These are phyloP conservation scores for Galerina sulciceps DNA, from an alignment of 768 basidiomycete species.

Conservation along the genomic window DNA sequence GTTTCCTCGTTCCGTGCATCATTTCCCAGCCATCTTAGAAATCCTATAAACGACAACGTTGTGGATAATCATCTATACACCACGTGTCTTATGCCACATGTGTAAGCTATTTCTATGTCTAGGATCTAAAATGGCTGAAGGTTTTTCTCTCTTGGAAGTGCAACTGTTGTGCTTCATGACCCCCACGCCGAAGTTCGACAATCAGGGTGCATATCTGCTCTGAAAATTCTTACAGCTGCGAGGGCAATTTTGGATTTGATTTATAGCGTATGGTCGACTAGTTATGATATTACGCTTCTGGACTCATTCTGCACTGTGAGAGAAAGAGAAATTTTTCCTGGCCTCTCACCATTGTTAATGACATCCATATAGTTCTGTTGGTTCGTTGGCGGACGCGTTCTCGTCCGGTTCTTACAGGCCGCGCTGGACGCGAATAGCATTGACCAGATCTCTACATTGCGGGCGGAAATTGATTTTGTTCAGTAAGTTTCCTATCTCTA, in stretches of 20 bases:
- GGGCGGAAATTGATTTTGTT: slow-evolving; percentile 70
- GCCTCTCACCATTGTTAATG: neutral
- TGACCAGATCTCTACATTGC: slow-evolving; percentile 62
- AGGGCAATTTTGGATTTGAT: slow-evolving; percentile 70
- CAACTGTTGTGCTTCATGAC: slow-evolving; percentile 74
- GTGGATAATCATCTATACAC: slow-evolving; percentile 65
- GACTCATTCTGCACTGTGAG: slow-evolving; percentile 74
- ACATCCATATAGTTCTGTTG: slow-evolving; percentile 56
- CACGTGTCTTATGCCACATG: slow-evolving; percentile 46
- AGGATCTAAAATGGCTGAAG: neutral
- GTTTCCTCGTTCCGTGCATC: slow-evolving; percentile 61
- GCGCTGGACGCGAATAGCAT: slow-evolving; percentile 59
- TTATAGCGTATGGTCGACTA: slow-evolving; percentile 69
- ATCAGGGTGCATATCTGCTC: slow-evolving; percentile 67
- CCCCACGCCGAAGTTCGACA: slow-evolving; percentile 68
- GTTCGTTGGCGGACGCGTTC: slow-evolving; percentile 69
- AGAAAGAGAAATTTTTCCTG: slow-evolving; percentile 22
- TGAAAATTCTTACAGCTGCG: slow-evolving; percentile 69
- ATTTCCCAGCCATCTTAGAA: slow-evolving; percentile 58
- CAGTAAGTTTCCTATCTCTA: slow-evolving; percentile 43
- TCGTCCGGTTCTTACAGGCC: slow-evolving; percentile 68
- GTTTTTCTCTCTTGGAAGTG: slow-evolving; percentile 39
- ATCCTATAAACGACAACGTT: slow-evolving; percentile 57
- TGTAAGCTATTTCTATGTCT: slow-evolving; percentile 31
- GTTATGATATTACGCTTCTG: slow-evolving; percentile 70